These are phyloP conservation scores for Lenwebbia sp. DNA, from an alignment of 345 rosid genomes.

Conservation along the genomic window DNA sequence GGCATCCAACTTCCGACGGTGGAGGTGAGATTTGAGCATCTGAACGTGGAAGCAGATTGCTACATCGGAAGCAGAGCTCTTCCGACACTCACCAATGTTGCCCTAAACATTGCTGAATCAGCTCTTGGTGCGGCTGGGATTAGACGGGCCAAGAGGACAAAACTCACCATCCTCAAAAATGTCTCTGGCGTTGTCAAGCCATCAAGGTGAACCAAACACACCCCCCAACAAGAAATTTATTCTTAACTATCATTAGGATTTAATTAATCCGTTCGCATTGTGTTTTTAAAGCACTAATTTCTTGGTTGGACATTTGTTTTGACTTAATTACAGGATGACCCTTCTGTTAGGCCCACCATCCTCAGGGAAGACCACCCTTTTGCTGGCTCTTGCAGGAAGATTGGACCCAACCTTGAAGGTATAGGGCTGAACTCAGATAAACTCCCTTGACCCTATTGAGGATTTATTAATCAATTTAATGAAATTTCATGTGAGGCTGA, in stretches of 20 bases:
- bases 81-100: conserved; percentile 61
- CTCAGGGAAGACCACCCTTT: conserved; percentile 79
- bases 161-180: conserved; percentile 73
- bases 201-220: conserved; percentile 29
- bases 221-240: too few relatives aligned
- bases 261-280: background rate
- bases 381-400: conserved; percentile 72
- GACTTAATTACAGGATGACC: conserved; percentile 38
- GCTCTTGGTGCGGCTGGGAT: conserved; percentile 42
- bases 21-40: conserved; percentile 64
- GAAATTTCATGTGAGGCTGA: background rate
- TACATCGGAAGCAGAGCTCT: conserved; percentile 74
- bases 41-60: conserved; percentile 67
- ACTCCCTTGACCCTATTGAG: background rate
- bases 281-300: background rate
- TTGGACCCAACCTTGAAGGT: conserved; percentile 64
- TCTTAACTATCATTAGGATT: background rate
- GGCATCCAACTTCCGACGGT: conserved; percentile 75
- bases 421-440: background rate
- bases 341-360: conserved; percentile 85
- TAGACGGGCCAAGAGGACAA: conserved; percentile 44
- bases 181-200: conserved; percentile 67
- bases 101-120: conserved; percentile 59
- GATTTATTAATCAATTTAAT: background rate
- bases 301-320: background rate